phyloP scores from a whole-genome alignment of 306 rosid species.

The Gynostemma pentaphyllum region DNA sequence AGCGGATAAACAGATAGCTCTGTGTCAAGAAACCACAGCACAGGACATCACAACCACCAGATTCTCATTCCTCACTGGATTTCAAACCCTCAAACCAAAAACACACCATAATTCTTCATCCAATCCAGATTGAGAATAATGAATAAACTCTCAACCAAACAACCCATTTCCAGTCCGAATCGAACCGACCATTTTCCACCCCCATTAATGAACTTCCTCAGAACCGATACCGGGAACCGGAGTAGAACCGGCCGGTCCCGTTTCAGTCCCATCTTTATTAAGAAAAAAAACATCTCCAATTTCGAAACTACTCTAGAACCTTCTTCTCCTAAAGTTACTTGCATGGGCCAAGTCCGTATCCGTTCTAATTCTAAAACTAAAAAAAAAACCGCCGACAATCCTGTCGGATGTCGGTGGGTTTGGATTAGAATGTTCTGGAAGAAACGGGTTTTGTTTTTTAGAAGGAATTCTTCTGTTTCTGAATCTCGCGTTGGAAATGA shows the following conservation, averaged over 20 bases:
- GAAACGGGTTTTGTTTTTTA: constrained; percentile 28
- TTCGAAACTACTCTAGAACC: constrained; percentile 61
- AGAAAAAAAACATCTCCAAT: constrained; percentile 30
- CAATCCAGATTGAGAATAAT: too few species aligned
- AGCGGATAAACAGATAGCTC: constrained; percentile 10
- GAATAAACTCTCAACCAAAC: constrained; percentile 25
- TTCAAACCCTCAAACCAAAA: too few species aligned
- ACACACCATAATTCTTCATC: too few species aligned
- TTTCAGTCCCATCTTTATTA: constrained; percentile 30
- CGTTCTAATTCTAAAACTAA: constrained; percentile 18
- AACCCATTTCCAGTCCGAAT: constrained; percentile 47
- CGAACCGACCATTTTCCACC: constrained; percentile 49
- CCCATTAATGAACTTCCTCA: constrained; percentile 47
- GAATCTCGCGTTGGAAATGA: constrained; percentile 17
- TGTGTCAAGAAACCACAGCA: neutral
- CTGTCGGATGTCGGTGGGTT: constrained; percentile 33
- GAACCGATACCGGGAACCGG: constrained; percentile 18
- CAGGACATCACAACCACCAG: too few species aligned
- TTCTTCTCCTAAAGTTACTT: constrained; percentile 55
- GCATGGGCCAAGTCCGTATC: constrained; percentile 59
- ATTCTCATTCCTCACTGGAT: too few species aligned
- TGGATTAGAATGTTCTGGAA: constrained; percentile 30
- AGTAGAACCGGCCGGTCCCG: constrained; percentile 39
- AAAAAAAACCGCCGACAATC: constrained; percentile 1
- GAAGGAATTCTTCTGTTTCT: constrained; percentile 15